Conservation (phyloP, 306 rosid genomes). For the Quercus berberidifolia region DNA sequence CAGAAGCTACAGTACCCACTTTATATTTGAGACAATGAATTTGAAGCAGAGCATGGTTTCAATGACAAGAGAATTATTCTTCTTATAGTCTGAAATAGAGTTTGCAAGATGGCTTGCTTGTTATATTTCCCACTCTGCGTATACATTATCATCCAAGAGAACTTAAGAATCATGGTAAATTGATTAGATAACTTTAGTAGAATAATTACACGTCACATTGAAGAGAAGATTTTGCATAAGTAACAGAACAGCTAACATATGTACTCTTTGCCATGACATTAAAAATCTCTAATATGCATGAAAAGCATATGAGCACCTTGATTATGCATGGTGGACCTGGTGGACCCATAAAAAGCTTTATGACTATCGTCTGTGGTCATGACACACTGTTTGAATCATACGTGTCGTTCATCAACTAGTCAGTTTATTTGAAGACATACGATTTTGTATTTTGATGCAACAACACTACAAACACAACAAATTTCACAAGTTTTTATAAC, state of each 20-base stretch:
- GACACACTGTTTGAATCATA: slow-evolving; percentile 28
- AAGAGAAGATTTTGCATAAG: slow-evolving; percentile 26
- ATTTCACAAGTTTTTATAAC: too few species aligned
- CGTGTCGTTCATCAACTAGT: slow-evolving; percentile 24
- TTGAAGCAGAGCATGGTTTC: slow-evolving; percentile 4
- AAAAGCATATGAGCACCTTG: slow-evolving; percentile 20
- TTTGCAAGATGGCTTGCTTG: neutral
- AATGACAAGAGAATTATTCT: neutral
- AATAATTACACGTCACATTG: slow-evolving; percentile 14
- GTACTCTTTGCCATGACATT: neutral
- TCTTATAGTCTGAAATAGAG: neutral
- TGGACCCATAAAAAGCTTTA: slow-evolving; percentile 47
- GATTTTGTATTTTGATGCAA: slow-evolving; percentile 11
- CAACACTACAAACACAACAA: too few species aligned
- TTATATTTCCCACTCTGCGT: neutral
- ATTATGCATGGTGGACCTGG: slow-evolving; percentile 48
- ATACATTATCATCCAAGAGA: neutral
- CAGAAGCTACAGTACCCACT: neutral
- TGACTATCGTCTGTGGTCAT: slow-evolving; percentile 28
- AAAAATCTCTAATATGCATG: neutral
- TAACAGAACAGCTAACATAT: slow-evolving; percentile 7
- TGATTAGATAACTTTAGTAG: slow-evolving; percentile 22
- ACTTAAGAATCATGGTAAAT: neutral
- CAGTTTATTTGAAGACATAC: slow-evolving; percentile 10
- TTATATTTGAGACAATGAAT: slow-evolving; percentile 7